Percentiles rank a stretch among this genome's conserved stretches.
Evolutionary conservation across 1,284 basidiomycete genomes (phyloP).

Genomic region (Cryptococcus neoformans): DNA sequence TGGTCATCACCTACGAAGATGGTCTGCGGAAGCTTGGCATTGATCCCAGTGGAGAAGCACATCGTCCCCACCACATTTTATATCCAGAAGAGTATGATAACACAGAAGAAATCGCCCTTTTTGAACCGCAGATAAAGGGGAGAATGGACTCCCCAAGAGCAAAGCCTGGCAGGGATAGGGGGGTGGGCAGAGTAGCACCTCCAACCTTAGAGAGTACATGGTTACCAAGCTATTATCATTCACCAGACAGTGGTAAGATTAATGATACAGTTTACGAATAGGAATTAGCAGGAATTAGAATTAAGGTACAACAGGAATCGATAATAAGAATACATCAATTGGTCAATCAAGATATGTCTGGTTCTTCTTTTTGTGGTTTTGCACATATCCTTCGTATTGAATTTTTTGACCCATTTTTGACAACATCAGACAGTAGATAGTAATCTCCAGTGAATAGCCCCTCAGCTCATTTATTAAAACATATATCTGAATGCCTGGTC

Average conservation of each 20-base stretch:
- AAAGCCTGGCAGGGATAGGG: background rate
- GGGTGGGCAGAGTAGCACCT: background rate
- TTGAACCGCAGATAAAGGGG: background rate
- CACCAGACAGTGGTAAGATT: background rate
- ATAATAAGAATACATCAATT: background rate
- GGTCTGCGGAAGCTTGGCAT: slow-evolving; percentile 22
- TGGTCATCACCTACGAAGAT: slow-evolving; percentile 27
- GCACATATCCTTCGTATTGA: background rate
- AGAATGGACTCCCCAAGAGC: slow-evolving; percentile 4
- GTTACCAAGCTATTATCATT: slow-evolving; percentile 27
- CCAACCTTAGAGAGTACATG: slow-evolving; percentile 7
- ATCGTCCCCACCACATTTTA: slow-evolving; percentile 11
- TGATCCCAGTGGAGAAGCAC: background rate
- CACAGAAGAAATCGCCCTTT: background rate
- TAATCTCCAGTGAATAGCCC: too few relatives aligned
- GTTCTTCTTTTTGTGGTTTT: too few relatives aligned
- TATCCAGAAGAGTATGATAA: slow-evolving; percentile 1
- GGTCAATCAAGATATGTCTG: background rate
- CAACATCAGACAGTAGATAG: background rate
- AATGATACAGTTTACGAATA: background rate
- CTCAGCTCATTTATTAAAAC: background rate
- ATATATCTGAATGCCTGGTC: slow-evolving; percentile 12
- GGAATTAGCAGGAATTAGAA: too few relatives aligned
- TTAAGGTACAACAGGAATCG: background rate
- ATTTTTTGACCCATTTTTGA: background rate